Base-by-base conservation (phyloP, 2,329 filamentous ascomycete genomes). In the Phialemoniopsis sp. region DNA sequence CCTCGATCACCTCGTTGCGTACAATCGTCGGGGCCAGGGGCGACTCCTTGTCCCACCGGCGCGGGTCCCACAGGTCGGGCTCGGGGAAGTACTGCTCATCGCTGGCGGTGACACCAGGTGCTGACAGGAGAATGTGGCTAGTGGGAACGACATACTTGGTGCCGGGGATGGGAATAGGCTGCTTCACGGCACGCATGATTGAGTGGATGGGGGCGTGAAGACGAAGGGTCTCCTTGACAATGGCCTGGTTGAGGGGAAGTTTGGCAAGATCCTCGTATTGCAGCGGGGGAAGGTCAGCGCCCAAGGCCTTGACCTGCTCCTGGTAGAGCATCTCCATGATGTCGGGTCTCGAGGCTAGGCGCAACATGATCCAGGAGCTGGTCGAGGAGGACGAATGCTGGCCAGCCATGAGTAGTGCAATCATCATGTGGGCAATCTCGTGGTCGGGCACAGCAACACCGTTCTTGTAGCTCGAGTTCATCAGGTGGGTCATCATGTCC, bases 161-260 rank as follows among this genome's bases (percentile, higher is more conserved):
- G 48, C 86, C 87, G 21, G 89, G 81, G 18, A 95, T 78, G 10
- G 81, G 76, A 78, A 96, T 88, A 43, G 90, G 89, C 49, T 80
- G 79, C 70, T 91, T 95, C 61, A 95, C 91, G 52, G 87, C 86
- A 53, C 90, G 88, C 74, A 97, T 80, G 56, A 97, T 95, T 37
- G 87, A 93, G 75, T 96, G 90, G 55, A 97, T 96, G 1, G 90
- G 90, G 2, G 89, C 86, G 62, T 96, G 87, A 13, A 96, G 73
- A 46, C 90, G 86, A 30, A 96, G 82, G 3, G 90, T 95, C 67
- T 96, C 90, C 69, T 91, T 93, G 66, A 96, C 77, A 47, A 94
- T 82, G 53, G 88, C 85, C 52, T 83, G 75, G 70, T 95, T 87
- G 15, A 96, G 78, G 36, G 88, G 80, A 28, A 96, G 76, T 62